Evolutionary conservation across 225 moss, liverwort and hornwort species (phyloP), one percentile per base, ranked within the genome.

Genomic region (Polytrichum formosum): DNA sequence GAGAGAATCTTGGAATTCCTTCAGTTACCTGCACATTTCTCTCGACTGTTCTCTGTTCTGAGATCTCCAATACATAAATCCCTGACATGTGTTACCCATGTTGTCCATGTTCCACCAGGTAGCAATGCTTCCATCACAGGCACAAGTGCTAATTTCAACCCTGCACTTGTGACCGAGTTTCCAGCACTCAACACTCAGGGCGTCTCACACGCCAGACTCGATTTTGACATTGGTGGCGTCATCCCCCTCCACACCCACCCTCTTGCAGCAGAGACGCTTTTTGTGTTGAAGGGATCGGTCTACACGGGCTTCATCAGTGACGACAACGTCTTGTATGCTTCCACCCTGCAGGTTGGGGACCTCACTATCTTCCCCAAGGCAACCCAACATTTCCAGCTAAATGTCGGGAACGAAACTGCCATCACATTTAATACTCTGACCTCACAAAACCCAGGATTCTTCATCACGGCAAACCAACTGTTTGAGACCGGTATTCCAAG

Each of bases 161-260:
- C 17, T 19, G 67, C 54, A 28, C 26, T 25, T 25, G 67, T 5
- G 18, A 7, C 0, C 10, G 2, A 1, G 54, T 54, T 53, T 22
- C 68, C 68, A 54, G 68, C 16, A 4, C 22, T 68, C 68, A 68
- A 68, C 46, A 55, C 68, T 2, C 54, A 18, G 26, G 68, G 54
- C 53, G 2, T 53, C 25, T n/a, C 68, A 2, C 68, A 68, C 54
- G 2, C 1, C 22, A 25, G 18, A 53, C 26, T 68, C 26, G 53
- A 68, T 54, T 53, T 55, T 55, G 68, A 0, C 19, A 26, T 68
- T 0, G 68, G 53, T 6, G 69, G 69, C 7, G 69, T 69, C 28
- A n/a, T 69, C 69, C 69, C 69, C 26, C 3, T 28, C 13, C 69
- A 55, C 28, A 69, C 69, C 56, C 69, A 69, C 55, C 29, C 69